A percentile compares a stretch with the other conserved stretches of the same genome.
phyloP scores from a whole-genome alignment of 495 filamentous ascomycete genomes.

The Penicillium ucsense region DNA sequence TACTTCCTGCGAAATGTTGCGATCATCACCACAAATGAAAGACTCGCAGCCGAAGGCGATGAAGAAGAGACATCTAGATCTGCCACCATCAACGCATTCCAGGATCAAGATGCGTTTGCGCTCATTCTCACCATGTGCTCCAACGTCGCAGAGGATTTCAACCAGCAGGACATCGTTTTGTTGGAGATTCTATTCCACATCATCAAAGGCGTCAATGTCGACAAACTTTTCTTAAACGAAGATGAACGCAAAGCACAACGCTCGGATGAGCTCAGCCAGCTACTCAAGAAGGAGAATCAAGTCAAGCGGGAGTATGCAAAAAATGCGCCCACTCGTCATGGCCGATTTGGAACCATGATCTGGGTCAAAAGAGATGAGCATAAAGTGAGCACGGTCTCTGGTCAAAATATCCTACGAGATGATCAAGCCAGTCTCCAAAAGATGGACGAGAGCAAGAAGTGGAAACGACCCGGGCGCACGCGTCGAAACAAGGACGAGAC shows the following conservation, averaged over 20 bases:
- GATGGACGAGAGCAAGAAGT: constrained; percentile 88
- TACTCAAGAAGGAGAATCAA: constrained; percentile 71
- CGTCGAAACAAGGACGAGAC: constrained; percentile 55
- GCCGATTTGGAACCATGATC: constrained; percentile 92
- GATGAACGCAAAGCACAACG: constrained; percentile 53
- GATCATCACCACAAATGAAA: constrained; percentile 62
- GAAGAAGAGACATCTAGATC: constrained; percentile 86
- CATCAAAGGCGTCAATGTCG: constrained; percentile 78
- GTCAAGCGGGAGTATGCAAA: constrained; percentile 70
- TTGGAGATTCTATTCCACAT: constrained; percentile 88
- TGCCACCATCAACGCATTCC: constrained; percentile 76
- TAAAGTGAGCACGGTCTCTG: constrained; percentile 74
- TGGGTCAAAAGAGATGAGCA: constrained; percentile 86
- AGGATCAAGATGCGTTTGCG: constrained; percentile 81
- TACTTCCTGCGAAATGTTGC: constrained; percentile 83
- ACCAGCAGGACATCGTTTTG: constrained; percentile 71
- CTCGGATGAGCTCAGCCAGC: constrained; percentile 58
- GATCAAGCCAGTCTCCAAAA: constrained; percentile 63
- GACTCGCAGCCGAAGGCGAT: constrained; percentile 54
- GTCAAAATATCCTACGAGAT: constrained; percentile 72
- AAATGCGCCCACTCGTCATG: constrained; percentile 79
- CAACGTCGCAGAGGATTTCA: constrained; percentile 87
- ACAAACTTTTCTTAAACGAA: constrained; percentile 79
- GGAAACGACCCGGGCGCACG: constrained; percentile 60
- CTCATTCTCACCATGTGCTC: constrained; percentile 78